Evolutionary conservation across 2,329 filamentous ascomycete species (phyloP).

Genomic region (Shiraia bambusicola): DNA sequence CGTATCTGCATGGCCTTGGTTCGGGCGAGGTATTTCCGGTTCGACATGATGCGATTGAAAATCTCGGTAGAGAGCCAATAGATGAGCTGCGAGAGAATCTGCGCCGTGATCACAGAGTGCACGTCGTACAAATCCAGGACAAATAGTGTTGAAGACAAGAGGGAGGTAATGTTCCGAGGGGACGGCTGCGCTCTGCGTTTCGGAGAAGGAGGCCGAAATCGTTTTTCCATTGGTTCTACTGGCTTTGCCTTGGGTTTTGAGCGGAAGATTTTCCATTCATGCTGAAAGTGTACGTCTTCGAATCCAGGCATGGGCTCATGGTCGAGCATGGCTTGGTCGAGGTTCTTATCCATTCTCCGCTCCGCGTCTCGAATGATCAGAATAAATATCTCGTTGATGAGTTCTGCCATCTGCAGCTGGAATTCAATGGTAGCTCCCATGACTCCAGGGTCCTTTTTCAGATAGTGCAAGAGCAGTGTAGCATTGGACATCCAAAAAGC

Average conservation of each 20-base stretch:
- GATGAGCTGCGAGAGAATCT: constrained; percentile 87
- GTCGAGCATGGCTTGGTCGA: constrained; percentile 92
- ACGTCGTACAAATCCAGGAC: constrained; percentile 98
- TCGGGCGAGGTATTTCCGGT: constrained; percentile 86
- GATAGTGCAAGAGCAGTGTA: constrained; percentile 89
- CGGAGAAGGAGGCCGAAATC: constrained; percentile 87
- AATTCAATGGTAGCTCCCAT: constrained; percentile 82
- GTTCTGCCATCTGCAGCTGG: constrained; percentile 87
- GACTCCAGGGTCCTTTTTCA: constrained; percentile 88
- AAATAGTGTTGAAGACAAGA: constrained; percentile 93
- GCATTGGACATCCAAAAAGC: constrained; percentile 99
- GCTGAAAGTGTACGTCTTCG: constrained; percentile 94
- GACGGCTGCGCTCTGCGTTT: constrained; percentile 90
- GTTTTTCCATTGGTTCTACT: constrained; percentile 83
- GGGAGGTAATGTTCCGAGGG: constrained; percentile 90
- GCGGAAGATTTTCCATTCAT: constrained; percentile 98
- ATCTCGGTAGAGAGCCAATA: constrained; percentile 97
- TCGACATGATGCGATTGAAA: constrained; percentile 97
- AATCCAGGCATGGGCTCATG: constrained; percentile 98
- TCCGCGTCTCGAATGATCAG: constrained; percentile 96
- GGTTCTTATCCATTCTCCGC: constrained; percentile 89
- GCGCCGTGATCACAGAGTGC: constrained; percentile 91
- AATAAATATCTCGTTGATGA: constrained; percentile 98
- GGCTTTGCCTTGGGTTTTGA: constrained; percentile 84
- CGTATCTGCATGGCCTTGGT: constrained; percentile 99